These are phyloP conservation scores for Aspergillus carbonarius DNA, from an alignment of 2,329 filamentous ascomycete species.

Conservation along the genomic window DNA sequence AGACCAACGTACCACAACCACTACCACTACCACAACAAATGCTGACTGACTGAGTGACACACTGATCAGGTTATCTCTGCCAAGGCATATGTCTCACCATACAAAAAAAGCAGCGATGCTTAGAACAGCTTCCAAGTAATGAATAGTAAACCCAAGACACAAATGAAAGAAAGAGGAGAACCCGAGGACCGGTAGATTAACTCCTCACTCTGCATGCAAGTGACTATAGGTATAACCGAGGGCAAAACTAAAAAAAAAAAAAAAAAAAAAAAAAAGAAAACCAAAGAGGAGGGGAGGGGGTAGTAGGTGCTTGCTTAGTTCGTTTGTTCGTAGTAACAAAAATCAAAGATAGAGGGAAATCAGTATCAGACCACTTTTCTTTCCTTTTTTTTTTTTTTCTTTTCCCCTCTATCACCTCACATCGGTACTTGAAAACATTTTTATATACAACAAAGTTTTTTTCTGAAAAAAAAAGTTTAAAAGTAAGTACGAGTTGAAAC, in stretches of 20 bases:
- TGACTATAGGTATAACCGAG: too few relatives aligned
- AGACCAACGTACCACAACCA: neutral
- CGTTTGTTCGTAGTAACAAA: too few relatives aligned
- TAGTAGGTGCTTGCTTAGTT: neutral
- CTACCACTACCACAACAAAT: neutral
- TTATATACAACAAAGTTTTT: too few relatives aligned
- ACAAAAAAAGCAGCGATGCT: neutral
- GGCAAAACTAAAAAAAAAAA: too few relatives aligned
- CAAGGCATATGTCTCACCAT: neutral
- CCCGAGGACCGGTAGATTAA: too few relatives aligned
- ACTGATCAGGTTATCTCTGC: neutral
- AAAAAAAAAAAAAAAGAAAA: too few relatives aligned
- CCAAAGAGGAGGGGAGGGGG: neutral
- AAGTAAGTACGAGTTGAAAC: too few relatives aligned
- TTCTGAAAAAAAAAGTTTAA: neutral
- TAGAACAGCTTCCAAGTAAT: neutral
- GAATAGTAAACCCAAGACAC: neutral
- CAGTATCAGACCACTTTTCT: slow-evolving; percentile 4
- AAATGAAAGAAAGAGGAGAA: neutral
- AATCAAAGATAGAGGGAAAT: neutral
- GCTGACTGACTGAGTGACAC: neutral
- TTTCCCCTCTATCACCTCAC: neutral
- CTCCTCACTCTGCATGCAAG: too few relatives aligned
- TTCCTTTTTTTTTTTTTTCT: neutral
- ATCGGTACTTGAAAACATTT: too few relatives aligned